phyloP scores from a whole-genome alignment of 768 basidiomycete genomes.

The Hysterangium stoloniferum region DNA sequence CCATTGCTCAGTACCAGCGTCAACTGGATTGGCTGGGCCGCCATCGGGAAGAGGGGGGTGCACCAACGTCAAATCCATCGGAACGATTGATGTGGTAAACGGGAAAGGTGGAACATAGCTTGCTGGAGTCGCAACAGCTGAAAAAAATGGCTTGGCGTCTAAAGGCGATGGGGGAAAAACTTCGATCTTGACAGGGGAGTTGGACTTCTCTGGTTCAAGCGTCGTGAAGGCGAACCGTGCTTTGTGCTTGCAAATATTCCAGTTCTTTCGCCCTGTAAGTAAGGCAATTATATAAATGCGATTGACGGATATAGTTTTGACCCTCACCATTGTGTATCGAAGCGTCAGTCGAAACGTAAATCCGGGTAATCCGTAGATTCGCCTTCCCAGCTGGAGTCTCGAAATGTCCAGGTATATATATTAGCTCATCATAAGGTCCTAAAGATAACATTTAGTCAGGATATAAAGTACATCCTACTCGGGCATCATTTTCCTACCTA shows the following conservation, averaged over 20 bases:
- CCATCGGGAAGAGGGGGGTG: constrained; percentile 9
- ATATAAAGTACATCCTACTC: neutral
- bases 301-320: neutral
- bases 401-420: constrained; percentile 13
- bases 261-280: constrained; percentile 12
- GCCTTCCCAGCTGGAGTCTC: constrained; percentile 7
- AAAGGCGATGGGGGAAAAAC: constrained; percentile 4
- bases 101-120: constrained; percentile 6
- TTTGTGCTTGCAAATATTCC: constrained; percentile 15
- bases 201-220: neutral
- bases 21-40: neutral
- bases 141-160: constrained; percentile 6
- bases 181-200: constrained; percentile 2
- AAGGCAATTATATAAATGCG: neutral
- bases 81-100: constrained; percentile 1
- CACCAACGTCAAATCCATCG: neutral
- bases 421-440: constrained; percentile 15
- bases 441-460: neutral
- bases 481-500: neutral
- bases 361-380: constrained; percentile 1
- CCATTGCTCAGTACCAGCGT: neutral
- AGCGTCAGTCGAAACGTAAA: constrained; percentile 13
- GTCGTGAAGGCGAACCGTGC: constrained; percentile 13
- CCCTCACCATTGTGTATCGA: constrained; percentile 14
- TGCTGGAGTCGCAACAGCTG: neutral